Percentiles rank a stretch among this genome's conserved stretches.
Conservation (phyloP, 83 land plant species). For the Thuja plicata region DNA sequence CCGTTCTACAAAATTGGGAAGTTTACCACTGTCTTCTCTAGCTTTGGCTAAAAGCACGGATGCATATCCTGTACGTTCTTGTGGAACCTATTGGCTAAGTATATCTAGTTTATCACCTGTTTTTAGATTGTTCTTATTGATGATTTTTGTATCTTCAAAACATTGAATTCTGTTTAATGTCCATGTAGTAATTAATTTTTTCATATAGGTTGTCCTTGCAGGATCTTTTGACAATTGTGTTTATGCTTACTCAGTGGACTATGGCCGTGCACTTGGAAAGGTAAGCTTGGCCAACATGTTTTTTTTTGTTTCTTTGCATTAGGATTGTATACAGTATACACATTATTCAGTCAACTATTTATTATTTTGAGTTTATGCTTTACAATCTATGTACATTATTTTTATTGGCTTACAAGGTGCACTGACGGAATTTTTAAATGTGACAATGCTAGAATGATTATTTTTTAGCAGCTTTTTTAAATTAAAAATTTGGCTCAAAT, state of each 20-base stretch:
- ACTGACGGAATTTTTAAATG: background rate
- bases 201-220: conserved; percentile 36
- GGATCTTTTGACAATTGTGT: conserved; percentile 54
- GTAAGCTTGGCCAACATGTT: conserved; percentile 14
- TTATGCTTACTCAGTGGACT: conserved; percentile 53
- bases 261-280: conserved; percentile 54
- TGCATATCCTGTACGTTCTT: conserved; percentile 42
- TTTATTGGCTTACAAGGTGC: background rate
- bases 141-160: background rate
- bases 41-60: conserved; percentile 39
- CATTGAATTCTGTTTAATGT: background rate
- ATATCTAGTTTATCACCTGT: background rate
- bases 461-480: background rate
- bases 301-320: background rate
- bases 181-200: conserved; percentile 5
- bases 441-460: background rate
- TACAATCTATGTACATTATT: background rate
- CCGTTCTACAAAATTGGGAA: conserved; percentile 41
- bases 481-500: background rate
- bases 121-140: background rate
- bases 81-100: background rate
- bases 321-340: background rate
- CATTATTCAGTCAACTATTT: background rate
- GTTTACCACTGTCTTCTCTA: conserved; percentile 41
- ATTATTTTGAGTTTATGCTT: background rate